Evolutionary conservation across 495 filamentous ascomycete species (phyloP).

Genomic region (Lepraria neglecta): DNA sequence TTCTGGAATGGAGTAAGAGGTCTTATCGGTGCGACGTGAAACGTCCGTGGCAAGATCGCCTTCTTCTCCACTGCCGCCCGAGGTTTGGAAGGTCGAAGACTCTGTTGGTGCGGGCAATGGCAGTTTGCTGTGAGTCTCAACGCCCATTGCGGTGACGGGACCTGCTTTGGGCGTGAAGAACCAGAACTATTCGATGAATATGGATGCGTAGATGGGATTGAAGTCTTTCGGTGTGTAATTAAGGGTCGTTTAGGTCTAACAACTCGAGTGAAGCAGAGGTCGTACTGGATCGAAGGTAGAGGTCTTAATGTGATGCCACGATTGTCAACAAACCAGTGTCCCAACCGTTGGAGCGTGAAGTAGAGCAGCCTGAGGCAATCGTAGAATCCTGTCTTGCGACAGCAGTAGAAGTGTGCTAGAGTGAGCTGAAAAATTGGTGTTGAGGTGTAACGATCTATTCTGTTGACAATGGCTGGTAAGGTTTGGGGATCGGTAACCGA

Average conservation of each 20-base stretch:
- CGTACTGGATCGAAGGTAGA: background rate
- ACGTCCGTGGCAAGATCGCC: constrained; percentile 74
- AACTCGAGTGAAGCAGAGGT: background rate
- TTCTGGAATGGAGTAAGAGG: constrained; percentile 86
- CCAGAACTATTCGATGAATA: background rate
- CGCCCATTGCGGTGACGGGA: constrained; percentile 54
- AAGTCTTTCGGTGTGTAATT: background rate
- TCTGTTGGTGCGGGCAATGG: constrained; percentile 74
- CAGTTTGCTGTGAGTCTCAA: constrained; percentile 60
- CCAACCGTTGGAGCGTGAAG: background rate
- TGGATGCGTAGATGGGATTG: background rate
- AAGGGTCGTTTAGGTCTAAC: background rate
- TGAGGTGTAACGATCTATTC: background rate
- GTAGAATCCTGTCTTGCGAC: background rate
- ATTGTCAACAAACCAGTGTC: constrained; percentile 2
- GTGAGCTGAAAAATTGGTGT: background rate
- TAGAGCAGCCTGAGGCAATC: background rate
- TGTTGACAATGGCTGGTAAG: constrained; percentile 16
- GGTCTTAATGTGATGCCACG: background rate
- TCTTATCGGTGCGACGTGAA: constrained; percentile 71
- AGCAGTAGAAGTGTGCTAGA: background rate
- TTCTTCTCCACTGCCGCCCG: constrained; percentile 51
- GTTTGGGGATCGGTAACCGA: constrained; percentile 8
- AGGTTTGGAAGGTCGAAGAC: constrained; percentile 55
- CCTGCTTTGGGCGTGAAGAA: background rate